A percentile compares a stretch with the other conserved stretches of the same genome.
These are phyloP conservation scores for Pelargonium fulgidum DNA, from an alignment of 441 rosid genomes.

Conservation along the genomic window DNA sequence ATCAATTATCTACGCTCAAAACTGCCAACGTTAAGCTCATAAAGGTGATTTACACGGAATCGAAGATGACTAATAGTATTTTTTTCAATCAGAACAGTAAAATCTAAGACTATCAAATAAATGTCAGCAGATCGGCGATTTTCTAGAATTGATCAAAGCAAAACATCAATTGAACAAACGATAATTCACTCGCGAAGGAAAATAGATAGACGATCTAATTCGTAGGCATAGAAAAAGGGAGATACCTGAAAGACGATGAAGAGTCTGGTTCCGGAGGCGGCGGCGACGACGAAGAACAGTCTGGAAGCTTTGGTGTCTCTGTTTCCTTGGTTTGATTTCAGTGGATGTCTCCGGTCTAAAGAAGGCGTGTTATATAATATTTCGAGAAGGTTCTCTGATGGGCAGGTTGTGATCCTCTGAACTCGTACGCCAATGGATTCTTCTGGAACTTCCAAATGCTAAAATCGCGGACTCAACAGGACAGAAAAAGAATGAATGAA, in stretches of 20 bases:
- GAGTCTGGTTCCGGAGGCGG: not conserved
- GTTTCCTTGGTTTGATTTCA: not conserved
- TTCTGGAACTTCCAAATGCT: not conserved
- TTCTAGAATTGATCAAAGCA: too few relatives aligned
- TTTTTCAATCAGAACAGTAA: too few relatives aligned
- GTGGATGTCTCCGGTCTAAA: not conserved
- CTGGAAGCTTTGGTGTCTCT: not conserved
- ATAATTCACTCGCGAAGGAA: not conserved
- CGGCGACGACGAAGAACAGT: not conserved
- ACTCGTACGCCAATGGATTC: not conserved
- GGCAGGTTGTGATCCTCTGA: too few relatives aligned
- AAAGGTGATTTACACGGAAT: too few relatives aligned
- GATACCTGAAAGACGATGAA: not conserved
- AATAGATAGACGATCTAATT: not conserved
- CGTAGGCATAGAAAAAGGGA: not conserved
- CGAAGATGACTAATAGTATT: too few relatives aligned
- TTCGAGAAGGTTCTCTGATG: not conserved
- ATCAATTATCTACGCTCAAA: too few relatives aligned
- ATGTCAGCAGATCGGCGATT: too few relatives aligned
- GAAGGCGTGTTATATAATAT: not conserved
- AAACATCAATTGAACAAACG: too few relatives aligned
- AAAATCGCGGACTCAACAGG: too few relatives aligned
- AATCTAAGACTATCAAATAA: too few relatives aligned
- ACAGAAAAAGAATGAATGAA: too few relatives aligned
- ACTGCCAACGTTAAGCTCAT: too few relatives aligned